Evolutionary conservation across 2,329 filamentous ascomycete species (phyloP), one percentile per base, ranked within the genome.

Genomic region (Chrysoporthe deuterocubensis): DNA sequence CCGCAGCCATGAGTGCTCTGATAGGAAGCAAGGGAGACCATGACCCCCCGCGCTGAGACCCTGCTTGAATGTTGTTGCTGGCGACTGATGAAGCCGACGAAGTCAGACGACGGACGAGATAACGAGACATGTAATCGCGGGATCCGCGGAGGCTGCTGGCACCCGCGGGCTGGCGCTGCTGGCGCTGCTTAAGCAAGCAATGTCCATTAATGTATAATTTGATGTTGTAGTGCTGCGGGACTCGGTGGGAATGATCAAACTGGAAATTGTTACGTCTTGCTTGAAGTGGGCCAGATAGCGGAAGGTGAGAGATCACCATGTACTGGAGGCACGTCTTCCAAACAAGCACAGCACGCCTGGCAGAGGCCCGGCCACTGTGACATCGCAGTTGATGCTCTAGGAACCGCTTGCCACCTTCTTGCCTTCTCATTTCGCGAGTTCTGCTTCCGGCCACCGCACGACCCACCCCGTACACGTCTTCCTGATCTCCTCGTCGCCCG

Each of bases 391-490:
- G 1, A 21, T 50, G 18, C 21, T 50, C n/a, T 50, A 40, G 37
- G 37, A 40, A 7, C 9, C 37, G 1, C 1, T 6, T 40, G 37
- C 50, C 54, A 57, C 13, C 14, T 65, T 43, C 16, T 44, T 34
- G 40, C 11, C 16, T 26, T 60, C 40, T 43, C 9, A 43, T 26
- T 8, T 26, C 40, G 21, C 6, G 32, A 26, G 11, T 40, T 75
- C 76, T 60, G 76, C 75, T 65, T 76, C 77, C 0, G 84, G 81
- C 92, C 92, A 96, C 69, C 82, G 83, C 71, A 96, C 78, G 69
- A 89, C 85, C 78, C 92, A 96, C 26, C 92, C 92, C 73, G 90
- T 94, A 8, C 96, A 93, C 8, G 92, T 97, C 77, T 92, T 90
- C 71, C 93, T 87, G 67, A 97, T 82, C 71, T 89, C 85, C 79